Evolutionary conservation across 2,329 filamentous ascomycete species (phyloP), one percentile per base, ranked within the genome.

Genomic region (Geosmithia putterillii): DNA sequence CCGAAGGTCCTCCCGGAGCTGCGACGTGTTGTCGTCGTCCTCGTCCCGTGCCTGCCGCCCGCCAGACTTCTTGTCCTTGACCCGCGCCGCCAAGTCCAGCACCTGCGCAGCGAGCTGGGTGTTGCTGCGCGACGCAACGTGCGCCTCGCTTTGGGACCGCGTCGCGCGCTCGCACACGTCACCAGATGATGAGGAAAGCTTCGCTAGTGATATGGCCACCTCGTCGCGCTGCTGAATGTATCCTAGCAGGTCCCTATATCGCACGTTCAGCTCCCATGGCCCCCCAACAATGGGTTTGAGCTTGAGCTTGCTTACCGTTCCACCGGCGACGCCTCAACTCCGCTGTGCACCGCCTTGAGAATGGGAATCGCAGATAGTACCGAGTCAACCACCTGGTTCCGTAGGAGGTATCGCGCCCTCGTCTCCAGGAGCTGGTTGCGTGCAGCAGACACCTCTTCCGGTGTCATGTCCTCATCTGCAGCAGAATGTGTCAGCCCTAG

Each of bases 331-430:
- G 77, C 73, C 46, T 76, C 71, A 12, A 73, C 74, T 38, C 79
- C 79, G 46, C 74, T 67, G 57, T 94, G 85, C 35, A 90, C 78
- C 7, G 86, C 82, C 54, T 84, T 86, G 45, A 94, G 66, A 36
- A 85, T 79, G 7, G 87, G 86, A 52, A 86, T 82, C 45, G 80
- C 79, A 51, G 78, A 76, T 50, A 92, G 62, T 43, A 86, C 77
- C 40, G 73, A 78, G 47, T 83, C 77, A 19, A 81, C 69, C 19
- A 85, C 79, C 47, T 78, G 78, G 57, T 81, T 81, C 48, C 78
- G 78, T 44, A 90, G 68, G 36, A 77, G 71, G 59, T 86, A 85
- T 45, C 71, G 71, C 44, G 84, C 79, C 54, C 79, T 79, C 21
- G 84, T 77, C 51, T 86, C 74, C 23, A 90, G 68, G 19, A 86